These are phyloP conservation scores for Globisporangium spiculum DNA, from an alignment of 352 stramenopile species.

Conservation along the genomic window DNA sequence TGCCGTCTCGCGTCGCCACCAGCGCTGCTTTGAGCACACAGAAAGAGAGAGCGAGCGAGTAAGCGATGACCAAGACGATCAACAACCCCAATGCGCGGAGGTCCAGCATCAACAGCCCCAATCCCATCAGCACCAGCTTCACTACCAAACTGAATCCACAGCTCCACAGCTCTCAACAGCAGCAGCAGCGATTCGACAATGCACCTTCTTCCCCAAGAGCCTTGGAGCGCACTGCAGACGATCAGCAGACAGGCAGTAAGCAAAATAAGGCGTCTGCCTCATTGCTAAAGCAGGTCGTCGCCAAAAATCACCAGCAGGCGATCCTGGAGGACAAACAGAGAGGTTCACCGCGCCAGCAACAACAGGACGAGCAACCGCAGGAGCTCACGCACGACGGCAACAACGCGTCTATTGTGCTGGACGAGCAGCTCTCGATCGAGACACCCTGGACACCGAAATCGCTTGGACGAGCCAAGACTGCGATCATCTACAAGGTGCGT, in stretches of 20 bases:
- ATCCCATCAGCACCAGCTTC: constrained; percentile 1
- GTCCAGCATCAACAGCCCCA: constrained; percentile 4
- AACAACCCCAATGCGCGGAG: background rate
- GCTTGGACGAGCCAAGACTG: constrained; percentile 78
- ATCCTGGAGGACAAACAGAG: constrained; percentile 6
- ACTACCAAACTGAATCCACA: constrained; percentile 1
- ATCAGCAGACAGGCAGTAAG: background rate
- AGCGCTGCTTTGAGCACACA: background rate
- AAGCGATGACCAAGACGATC: constrained; percentile 11
- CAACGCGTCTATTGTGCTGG: constrained; percentile 73
- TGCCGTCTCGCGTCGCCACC: background rate
- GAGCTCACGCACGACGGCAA: constrained; percentile 69
- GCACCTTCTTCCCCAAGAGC: background rate
- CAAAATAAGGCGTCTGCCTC: constrained; percentile 21
- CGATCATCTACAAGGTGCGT: constrained; percentile 83
- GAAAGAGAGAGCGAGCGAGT: no score
- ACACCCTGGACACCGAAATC: constrained; percentile 85
- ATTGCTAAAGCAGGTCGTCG: constrained; percentile 37
- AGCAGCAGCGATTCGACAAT: background rate
- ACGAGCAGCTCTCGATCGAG: constrained; percentile 39
- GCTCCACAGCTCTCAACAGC: background rate
- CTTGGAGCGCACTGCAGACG: background rate
- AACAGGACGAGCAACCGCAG: constrained; percentile 14
- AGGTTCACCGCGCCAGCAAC: background rate
- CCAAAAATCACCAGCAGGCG: constrained; percentile 21